Conservation (phyloP, 306 rosid genomes). For the Quillaja saponaria region DNA sequence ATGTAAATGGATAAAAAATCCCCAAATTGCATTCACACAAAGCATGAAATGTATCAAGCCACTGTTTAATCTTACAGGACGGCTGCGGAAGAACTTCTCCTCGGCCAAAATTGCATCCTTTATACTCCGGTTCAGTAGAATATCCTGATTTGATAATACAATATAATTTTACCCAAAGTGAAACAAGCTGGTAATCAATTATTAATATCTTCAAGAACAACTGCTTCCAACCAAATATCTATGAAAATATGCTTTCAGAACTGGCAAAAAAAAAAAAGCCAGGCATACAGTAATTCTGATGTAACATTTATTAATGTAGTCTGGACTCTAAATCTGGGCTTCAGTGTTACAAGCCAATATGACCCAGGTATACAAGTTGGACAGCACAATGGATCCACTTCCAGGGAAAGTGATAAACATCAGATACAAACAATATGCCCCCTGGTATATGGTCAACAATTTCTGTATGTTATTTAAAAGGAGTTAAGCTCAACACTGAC, state of each 20-base stretch:
- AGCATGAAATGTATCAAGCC: slow-evolving; percentile 12
- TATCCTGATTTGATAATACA: slow-evolving; percentile 67
- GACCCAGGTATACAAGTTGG: no score
- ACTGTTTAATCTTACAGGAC: slow-evolving; percentile 70
- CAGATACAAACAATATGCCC: no score
- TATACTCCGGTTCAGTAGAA: slow-evolving; percentile 73
- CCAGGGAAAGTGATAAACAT: no score
- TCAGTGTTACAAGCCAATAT: no score
- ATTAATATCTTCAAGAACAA: neutral
- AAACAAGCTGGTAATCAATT: slow-evolving; percentile 24
- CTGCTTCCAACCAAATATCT: slow-evolving; percentile 7
- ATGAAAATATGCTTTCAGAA: slow-evolving; percentile 15
- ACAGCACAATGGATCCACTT: no score
- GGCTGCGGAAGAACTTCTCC: slow-evolving; percentile 86
- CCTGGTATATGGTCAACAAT: no score
- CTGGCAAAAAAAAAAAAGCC: no score
- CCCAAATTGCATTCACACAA: slow-evolving; percentile 11
- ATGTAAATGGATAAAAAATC: slow-evolving; percentile 24
- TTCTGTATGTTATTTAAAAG: no score
- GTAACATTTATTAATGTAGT: no score
- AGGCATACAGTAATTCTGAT: no score
- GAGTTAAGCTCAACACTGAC: no score
- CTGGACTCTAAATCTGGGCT: no score
- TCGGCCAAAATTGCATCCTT: slow-evolving; percentile 94
- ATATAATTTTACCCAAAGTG: slow-evolving; percentile 29